These are phyloP conservation scores for Aurifilum marmelostoma DNA, from an alignment of 2,329 filamentous ascomycete species.

Conservation along the genomic window DNA sequence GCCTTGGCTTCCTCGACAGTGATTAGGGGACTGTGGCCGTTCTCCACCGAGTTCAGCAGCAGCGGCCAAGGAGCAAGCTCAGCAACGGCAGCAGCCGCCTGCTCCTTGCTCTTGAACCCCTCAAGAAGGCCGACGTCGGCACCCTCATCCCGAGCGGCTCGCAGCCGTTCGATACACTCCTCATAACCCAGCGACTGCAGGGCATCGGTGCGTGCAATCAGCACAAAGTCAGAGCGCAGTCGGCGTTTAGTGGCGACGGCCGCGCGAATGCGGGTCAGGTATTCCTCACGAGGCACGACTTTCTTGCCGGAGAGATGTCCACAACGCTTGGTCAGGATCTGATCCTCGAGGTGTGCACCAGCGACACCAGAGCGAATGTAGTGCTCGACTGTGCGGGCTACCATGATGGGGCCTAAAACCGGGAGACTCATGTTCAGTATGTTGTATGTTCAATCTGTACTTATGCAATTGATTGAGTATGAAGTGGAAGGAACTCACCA, in stretches of 20 bases:
- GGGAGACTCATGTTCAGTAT: neutral
- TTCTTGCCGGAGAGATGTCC: constrained; percentile 44
- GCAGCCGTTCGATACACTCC: constrained; percentile 50
- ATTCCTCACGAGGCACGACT: constrained; percentile 38
- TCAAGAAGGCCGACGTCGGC: constrained; percentile 60
- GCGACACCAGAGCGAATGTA: constrained; percentile 58
- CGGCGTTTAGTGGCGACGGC: constrained; percentile 35
- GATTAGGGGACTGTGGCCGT: constrained; percentile 58
- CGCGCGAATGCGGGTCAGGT: constrained; percentile 37
- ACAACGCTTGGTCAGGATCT: constrained; percentile 44
- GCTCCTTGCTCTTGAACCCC: constrained; percentile 42
- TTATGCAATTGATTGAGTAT: constrained; percentile 8
- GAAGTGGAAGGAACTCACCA: constrained; percentile 39
- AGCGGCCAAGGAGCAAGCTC: constrained; percentile 54
- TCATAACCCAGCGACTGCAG: constrained; percentile 55
- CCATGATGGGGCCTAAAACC: constrained; percentile 41
- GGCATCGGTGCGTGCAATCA: constrained; percentile 61
- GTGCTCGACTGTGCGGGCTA: constrained; percentile 46
- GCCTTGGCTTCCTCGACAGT: constrained; percentile 55
- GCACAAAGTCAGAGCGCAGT: constrained; percentile 55
- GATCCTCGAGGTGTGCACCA: constrained; percentile 42
- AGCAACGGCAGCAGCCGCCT: constrained; percentile 47
- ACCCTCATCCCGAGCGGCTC: constrained; percentile 50
- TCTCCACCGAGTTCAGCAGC: constrained; percentile 61
- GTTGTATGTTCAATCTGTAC: neutral